Percentiles rank a stretch among this genome's conserved stretches.
phyloP scores from a whole-genome alignment of 1,284 basidiomycete species.

The Puccinia hordei region DNA sequence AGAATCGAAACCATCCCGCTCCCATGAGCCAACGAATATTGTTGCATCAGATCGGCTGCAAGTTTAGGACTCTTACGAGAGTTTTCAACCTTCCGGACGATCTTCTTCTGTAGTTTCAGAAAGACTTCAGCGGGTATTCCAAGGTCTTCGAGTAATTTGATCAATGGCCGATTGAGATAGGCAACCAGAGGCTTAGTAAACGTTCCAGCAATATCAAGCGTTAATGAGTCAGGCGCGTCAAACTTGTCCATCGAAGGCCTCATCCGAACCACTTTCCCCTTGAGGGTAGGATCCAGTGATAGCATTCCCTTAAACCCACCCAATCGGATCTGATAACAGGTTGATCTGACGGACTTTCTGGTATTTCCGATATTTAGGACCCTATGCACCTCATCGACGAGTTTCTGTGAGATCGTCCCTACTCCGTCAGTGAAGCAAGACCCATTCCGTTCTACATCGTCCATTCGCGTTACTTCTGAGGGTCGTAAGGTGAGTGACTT shows the following conservation, averaged over 20 bases:
- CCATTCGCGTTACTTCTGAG: conserved; percentile 63
- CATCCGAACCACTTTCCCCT: conserved; percentile 65
- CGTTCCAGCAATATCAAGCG: conserved; percentile 71
- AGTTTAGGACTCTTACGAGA: conserved; percentile 65
- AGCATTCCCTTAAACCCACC: conserved; percentile 75
- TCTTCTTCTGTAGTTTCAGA: conserved; percentile 65
- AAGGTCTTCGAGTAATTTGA: conserved; percentile 71
- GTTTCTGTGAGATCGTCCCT: conserved; percentile 66
- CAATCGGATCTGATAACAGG: conserved; percentile 72
- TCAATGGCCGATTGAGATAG: conserved; percentile 62
- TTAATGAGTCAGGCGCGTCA: conserved; percentile 64
- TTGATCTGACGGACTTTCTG: conserved; percentile 32
- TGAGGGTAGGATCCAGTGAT: conserved; percentile 66
- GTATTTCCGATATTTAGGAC: conserved; percentile 13
- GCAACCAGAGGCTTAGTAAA: conserved; percentile 66
- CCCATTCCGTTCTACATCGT: conserved; percentile 62
- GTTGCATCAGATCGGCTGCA: conserved; percentile 64
- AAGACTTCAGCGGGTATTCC: conserved; percentile 66
- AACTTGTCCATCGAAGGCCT: conserved; percentile 77
- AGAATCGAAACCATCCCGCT: conserved; percentile 66
- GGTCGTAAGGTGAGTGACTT: conserved; percentile 67
- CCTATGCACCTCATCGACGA: conserved; percentile 56
- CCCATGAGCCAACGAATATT: conserved; percentile 64
- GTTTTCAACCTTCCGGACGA: conserved; percentile 65
- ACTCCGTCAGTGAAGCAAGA: conserved; percentile 71